A percentile compares a stretch with the other conserved stretches of the same genome.
Evolutionary conservation across 1,139 yeast genomes (phyloP).

Genomic region (Hansenula sp.): DNA sequence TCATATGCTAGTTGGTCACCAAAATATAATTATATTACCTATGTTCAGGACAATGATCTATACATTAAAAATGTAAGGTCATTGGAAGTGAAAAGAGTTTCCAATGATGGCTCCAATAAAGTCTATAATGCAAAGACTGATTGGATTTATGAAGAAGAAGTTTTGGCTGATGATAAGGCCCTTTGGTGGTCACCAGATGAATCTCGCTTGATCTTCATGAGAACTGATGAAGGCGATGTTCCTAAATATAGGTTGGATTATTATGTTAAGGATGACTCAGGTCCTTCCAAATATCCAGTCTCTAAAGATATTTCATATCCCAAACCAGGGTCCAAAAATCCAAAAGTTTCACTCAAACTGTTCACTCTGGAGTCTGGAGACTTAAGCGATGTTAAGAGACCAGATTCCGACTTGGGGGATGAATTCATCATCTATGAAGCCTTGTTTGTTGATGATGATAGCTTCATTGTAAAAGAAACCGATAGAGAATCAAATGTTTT

Average conservation of each 20-base stretch:
- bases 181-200: slow-evolving; percentile 82
- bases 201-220: slow-evolving; percentile 51
- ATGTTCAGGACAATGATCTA: slow-evolving; percentile 57
- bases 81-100: slow-evolving; percentile 47
- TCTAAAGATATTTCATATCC: slow-evolving; percentile 62
- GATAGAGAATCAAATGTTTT: slow-evolving; percentile 63
- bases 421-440: slow-evolving; percentile 66
- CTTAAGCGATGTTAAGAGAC: slow-evolving; percentile 14
- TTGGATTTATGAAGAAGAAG: slow-evolving; percentile 93
- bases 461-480: slow-evolving; percentile 54
- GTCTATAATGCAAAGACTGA: slow-evolving; percentile 80
- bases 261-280: slow-evolving; percentile 42
- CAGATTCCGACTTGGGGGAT: slow-evolving; percentile 32
- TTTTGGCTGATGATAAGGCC: slow-evolving; percentile 52
- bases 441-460: slow-evolving; percentile 52
- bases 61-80: slow-evolving; percentile 43
- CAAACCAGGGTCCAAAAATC: slow-evolving; percentile 75
- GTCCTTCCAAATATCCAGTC: slow-evolving; percentile 57
- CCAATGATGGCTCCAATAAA: slow-evolving; percentile 56
- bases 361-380: slow-evolving; percentile 33
- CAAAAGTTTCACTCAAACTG: slow-evolving; percentile 45
- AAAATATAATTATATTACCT: slow-evolving; percentile 53
- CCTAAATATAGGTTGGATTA: slow-evolving; percentile 61
- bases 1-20: slow-evolving; percentile 70
- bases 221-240: slow-evolving; percentile 67